Conservation (phyloP, 1,284 basidiomycete species). For the Fomitopsis schrenkii region DNA sequence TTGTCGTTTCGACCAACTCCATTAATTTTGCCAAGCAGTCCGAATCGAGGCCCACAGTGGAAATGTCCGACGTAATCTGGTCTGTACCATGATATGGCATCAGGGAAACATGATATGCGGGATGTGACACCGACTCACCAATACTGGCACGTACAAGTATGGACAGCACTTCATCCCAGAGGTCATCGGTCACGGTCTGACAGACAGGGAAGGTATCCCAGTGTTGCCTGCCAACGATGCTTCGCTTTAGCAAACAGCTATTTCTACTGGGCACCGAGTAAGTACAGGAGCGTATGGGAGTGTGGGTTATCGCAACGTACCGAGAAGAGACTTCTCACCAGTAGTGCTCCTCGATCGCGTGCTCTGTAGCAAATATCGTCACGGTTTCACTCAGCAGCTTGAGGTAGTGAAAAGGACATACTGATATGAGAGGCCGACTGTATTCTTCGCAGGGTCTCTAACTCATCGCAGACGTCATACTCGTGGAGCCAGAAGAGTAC, state of each 20-base stretch:
- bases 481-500: constrained; percentile 26
- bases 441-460: constrained; percentile 32
- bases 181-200: neutral
- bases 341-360: constrained; percentile 47
- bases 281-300: neutral
- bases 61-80: constrained; percentile 36
- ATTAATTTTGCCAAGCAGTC: constrained; percentile 27
- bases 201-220: neutral
- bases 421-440: constrained; percentile 35
- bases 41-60: constrained; percentile 36
- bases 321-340: constrained; percentile 32
- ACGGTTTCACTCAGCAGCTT: neutral
- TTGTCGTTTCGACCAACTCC: constrained; percentile 29
- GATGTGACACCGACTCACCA: neutral
- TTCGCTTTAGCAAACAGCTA: constrained; percentile 16
- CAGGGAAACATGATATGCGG: neutral
- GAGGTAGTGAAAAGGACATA: constrained; percentile 21
- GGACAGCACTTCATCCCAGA: neutral
- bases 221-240: neutral
- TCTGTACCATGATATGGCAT: constrained; percentile 19
- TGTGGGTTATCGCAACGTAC: neutral
- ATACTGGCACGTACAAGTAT: neutral
- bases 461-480: constrained; percentile 24
- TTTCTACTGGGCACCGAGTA: constrained; percentile 30
- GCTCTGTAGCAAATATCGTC: constrained; percentile 27